A percentile compares a stretch with the other conserved stretches of the same genome.
Evolutionary conservation across 495 filamentous ascomycete species (phyloP).

Genomic region (Neurospora sp.): DNA sequence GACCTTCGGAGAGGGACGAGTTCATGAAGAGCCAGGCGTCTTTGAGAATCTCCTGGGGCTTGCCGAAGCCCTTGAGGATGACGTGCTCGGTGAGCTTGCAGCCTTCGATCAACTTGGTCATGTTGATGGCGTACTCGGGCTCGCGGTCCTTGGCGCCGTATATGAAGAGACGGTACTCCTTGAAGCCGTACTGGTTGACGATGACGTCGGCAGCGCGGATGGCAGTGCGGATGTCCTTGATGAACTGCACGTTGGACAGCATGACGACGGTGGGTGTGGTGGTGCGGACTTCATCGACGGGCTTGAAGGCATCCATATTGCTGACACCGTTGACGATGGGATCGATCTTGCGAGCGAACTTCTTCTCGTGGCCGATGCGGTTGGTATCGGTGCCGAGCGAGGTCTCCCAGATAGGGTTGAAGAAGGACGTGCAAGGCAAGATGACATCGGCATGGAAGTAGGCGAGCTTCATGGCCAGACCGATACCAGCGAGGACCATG

Average conservation of each 20-base stretch:
- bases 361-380: conserved; percentile 46
- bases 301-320: conserved; percentile 54
- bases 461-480: conserved; percentile 14
- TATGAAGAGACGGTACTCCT: conserved; percentile 50
- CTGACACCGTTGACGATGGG: conserved; percentile 60
- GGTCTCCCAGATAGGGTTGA: conserved; percentile 59
- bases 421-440: conserved; percentile 54
- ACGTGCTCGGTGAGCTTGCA: conserved; percentile 45
- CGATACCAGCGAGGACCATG: conserved; percentile 34
- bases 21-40: conserved; percentile 60
- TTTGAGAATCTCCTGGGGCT: conserved; percentile 47
- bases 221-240: conserved; percentile 57
- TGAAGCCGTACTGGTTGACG: conserved; percentile 54
- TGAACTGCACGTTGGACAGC: conserved; percentile 58
- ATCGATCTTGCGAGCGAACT: conserved; percentile 53
- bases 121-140: conserved; percentile 51
- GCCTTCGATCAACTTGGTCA: conserved; percentile 50
- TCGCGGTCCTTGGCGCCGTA: conserved; percentile 55
- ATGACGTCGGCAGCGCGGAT: conserved; percentile 55
- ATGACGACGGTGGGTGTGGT: conserved; percentile 52
- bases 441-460: conserved; percentile 56
- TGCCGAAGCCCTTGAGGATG: conserved; percentile 45
- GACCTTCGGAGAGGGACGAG: conserved; percentile 56
- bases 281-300: conserved; percentile 47
- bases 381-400: conserved; percentile 54